Evolutionary conservation across 2,329 filamentous ascomycete genomes (phyloP), one percentile per base, ranked within the genome.

Genomic region (Sporothrix brunneoviolacea): DNA sequence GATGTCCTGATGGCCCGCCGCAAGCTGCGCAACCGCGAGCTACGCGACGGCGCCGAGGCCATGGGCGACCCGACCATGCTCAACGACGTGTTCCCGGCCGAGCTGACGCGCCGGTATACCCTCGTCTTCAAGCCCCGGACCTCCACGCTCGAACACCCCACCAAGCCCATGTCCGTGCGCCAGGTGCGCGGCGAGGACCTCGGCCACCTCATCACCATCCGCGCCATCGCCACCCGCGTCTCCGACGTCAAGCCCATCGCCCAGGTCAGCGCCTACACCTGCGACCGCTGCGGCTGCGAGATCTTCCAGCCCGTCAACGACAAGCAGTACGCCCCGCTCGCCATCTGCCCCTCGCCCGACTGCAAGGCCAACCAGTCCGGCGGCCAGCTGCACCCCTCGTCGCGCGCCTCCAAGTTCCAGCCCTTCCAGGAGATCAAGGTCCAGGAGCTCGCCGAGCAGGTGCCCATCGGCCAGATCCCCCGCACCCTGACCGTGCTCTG

Each of bases 381-480:
- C 68, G 93, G 93, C 16, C 89, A 96, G 66, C 78, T 98, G 35
- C 91, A 95, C 66, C 82, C 94, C 33, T 96, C 91, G 1, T 94
- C 91, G n/a, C 81, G 93, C 60, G 93, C 91, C 0, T 96, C 91
- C 46, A 98, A 97, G 63, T 98, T 97, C 64, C 72, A 95, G 62
- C 90, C 93, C 4, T 98, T 98, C 73, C 93, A 98, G 68, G 93
- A 98, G 68, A 83, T 97, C 69, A 97, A 97, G 72, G 90, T 98
- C 51, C 93, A 98, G 69, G 93, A 98, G 66, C 88, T 97, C 82
- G 90, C 93, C n/a, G 93, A 98, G 65, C 93, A 98, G 67, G 93
- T 98, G 0, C 93, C 93, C 8, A 94, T 98, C 57, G 93, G 93
- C 45, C 93, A 98, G 65, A 98, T 98, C 60, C 93, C 93, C 28